Evolutionary conservation across 1,284 basidiomycete genomes (phyloP), one percentile per base, ranked within the genome.

Genomic region (Pseudozyma sp.): DNA sequence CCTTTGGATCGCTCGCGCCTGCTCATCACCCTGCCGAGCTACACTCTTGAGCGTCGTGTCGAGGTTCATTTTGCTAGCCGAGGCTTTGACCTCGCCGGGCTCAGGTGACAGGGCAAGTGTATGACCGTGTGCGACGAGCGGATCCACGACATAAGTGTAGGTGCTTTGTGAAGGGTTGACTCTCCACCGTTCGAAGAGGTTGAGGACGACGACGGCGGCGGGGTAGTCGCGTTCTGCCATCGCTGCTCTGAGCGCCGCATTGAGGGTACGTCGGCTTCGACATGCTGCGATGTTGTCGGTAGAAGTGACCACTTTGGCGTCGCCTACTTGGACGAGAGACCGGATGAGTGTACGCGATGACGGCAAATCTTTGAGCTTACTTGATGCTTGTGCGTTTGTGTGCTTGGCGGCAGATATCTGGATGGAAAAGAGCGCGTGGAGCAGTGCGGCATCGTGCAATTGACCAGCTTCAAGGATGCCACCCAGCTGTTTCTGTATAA

Each of bases 151-250:
- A 16, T 46, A 51, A 31, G 46, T 39, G 39, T 75, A 68, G 4
- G 67, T 63, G 42, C 53, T 60, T 9, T 47, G 24, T n/a, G 65
- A 51, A 7, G 68, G 65, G 11, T 35, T 11, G 24, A 66, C 53
- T 5, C 61, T 31, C 73, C 73, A 75, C 10, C 50, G 50, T 31
- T 68, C 64, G 19, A 75, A 75, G 13, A 65, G 46, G 34, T 68
- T 68, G 44, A 75, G 58, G 11, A 71, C 37, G 17, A 57, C 62
- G 2, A 65, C 17, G 7, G 54, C 54, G 8, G 68, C 64, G 1
- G 73, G 68, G 31, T 68, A 75, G 44, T 75, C 73, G 31, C 48
- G 56, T 17, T 65, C 60, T 10, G 52, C 35, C 54, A 75, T 43
- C 5, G 52, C 60, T 1, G 73, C n/a, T 7, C n/a, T 14, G 30